Base-by-base conservation (phyloP, 2,329 filamentous ascomycete species). In the Emmonsiellopsis sp. region DNA sequence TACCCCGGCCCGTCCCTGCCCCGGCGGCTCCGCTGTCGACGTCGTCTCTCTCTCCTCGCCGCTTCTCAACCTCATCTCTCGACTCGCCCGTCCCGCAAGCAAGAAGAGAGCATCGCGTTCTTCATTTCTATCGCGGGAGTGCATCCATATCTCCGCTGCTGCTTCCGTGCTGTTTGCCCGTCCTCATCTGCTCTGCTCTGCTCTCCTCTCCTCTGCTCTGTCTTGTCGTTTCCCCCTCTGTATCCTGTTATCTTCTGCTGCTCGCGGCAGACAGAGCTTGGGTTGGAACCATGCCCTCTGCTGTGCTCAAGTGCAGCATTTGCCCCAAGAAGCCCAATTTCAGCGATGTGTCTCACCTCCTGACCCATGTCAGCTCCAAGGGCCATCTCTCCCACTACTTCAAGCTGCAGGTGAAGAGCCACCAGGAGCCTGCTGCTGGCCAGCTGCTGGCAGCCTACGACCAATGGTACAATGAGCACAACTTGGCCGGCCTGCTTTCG, bases 311-410 rank as follows among this genome's bases (percentile, higher is more conserved):
- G 61, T 97, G 92, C 80, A 84, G 78, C 63, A 85, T 95, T 60
- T 97, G 92, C 67, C 85, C 87, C 37, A 88, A 85, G 60, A 80
- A 79, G 56, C 88, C 88, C 40, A 80, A 73, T 33, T 96, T 96
- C 72, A 95, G 89, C 53, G 92, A 97, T 69, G 77, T 90, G 44
- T 95, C 91, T 36, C 92, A 96, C 69, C 77, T 96, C 39, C 81
- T 97, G 65, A 97, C 92, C 10, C 92, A 97, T 66, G 82, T 96
- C 57, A 83, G 87, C 55, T 96, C 91, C 58, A 96, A 96, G 67
- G 86, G 87, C n/a, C 92, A 97, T 67, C 75, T 96, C 36, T 84
- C 89, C 55, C 81, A 88, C 65, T 84, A 88, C 63, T 94, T 91
- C 73, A 89, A 88, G 63, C 78, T 89, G 51, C 85, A 88, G 62